Percentiles rank a stretch among this genome's conserved stretches.
phyloP scores from a whole-genome alignment of 1,284 basidiomycete species.

The Cryptococcus jaspeensis region DNA sequence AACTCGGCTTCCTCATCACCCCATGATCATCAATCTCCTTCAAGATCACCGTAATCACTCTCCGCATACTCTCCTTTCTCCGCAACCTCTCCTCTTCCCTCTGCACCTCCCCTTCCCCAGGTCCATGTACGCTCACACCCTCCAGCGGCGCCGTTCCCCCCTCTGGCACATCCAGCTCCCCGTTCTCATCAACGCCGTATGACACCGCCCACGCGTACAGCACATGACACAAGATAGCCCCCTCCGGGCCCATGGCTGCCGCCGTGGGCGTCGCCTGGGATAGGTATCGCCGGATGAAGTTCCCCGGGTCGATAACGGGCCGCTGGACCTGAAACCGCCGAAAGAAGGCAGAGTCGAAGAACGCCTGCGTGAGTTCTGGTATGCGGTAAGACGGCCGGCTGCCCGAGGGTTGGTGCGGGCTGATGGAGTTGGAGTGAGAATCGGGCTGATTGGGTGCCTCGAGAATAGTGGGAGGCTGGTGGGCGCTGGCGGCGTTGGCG shows the following conservation, averaged over 20 bases:
- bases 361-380: constrained; percentile 69
- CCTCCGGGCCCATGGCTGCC: constrained; percentile 59
- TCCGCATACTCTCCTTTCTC: constrained; percentile 54
- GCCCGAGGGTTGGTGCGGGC: constrained; percentile 25
- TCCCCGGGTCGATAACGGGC: constrained; percentile 58
- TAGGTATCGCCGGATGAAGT: constrained; percentile 66
- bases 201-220: constrained; percentile 81
- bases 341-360: constrained; percentile 80
- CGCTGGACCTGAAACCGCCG: constrained; percentile 75
- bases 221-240: constrained; percentile 52
- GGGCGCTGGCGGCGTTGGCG: constrained; percentile 26
- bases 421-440: constrained; percentile 2
- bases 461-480: constrained; percentile 4
- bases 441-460: constrained; percentile 20
- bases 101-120: constrained; percentile 37
- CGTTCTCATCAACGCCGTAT: constrained; percentile 77
- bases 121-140: constrained; percentile 18
- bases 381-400: constrained; percentile 54
- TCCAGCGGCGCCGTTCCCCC: constrained; percentile 26
- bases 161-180: constrained; percentile 51
- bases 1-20: constrained; percentile 73
- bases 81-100: constrained; percentile 48
- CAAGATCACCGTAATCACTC: constrained; percentile 70
- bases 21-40: constrained; percentile 73
- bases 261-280: constrained; percentile 52